A percentile compares a stretch with the other conserved stretches of the same genome.
These are phyloP conservation scores for Rhododendron kiyosumense DNA, from an alignment of 148 eudicot species.

Conservation along the genomic window DNA sequence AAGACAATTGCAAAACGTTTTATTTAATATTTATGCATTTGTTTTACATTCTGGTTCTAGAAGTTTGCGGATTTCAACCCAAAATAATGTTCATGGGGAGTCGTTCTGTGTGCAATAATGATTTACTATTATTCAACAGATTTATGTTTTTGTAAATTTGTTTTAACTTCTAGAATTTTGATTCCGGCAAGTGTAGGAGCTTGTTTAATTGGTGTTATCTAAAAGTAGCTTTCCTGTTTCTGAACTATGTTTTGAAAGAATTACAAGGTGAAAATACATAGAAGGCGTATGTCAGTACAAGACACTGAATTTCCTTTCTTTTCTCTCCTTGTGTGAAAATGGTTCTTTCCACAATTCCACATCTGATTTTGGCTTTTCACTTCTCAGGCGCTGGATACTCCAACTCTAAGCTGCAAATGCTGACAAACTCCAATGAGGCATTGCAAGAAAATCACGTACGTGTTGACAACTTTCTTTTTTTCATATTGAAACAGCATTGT, in stretches of 20 bases:
- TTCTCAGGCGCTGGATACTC: conserved; percentile 46
- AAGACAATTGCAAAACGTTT: not conserved
- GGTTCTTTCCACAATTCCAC: not conserved
- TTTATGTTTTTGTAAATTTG: not conserved
- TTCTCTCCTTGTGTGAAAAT: not conserved
- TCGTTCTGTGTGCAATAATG: not conserved
- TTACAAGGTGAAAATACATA: not conserved
- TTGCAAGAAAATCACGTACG: conserved; percentile 36
- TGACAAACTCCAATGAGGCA: conserved; percentile 26
- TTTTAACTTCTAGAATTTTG: not conserved
- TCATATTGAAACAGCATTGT: not conserved
- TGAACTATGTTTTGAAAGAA: not conserved
- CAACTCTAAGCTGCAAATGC: conserved; percentile 22
- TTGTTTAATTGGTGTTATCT: not conserved
- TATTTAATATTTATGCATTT: not conserved
- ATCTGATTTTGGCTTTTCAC: not conserved
- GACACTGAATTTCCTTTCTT: not conserved
- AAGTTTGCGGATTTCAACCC: not conserved
- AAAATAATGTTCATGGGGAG: not conserved
- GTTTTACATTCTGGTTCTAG: not conserved
- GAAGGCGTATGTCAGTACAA: not conserved
- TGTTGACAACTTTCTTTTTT: not conserved
- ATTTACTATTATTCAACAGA: not conserved
- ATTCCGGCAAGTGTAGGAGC: not conserved
- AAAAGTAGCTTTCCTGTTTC: not conserved